These are phyloP conservation scores for Geosmithia flava DNA, from an alignment of 2,329 filamentous ascomycete species.

Conservation along the genomic window DNA sequence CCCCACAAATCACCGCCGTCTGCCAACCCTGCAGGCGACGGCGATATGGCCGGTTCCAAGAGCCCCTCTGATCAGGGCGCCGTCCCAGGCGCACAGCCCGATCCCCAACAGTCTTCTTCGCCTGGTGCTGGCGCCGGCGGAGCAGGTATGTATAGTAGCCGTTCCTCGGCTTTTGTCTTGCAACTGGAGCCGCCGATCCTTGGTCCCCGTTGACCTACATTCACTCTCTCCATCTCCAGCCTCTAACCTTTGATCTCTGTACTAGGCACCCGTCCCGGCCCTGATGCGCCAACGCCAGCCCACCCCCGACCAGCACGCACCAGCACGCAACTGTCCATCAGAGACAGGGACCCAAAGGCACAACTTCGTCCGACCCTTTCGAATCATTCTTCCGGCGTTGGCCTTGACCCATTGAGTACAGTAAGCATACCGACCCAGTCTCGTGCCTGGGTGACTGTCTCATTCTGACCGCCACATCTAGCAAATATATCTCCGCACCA, in stretches of 20 bases:
- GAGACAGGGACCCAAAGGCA: constrained; percentile 16
- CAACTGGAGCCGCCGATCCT: too few species aligned
- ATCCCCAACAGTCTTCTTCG: neutral
- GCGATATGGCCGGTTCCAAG: neutral
- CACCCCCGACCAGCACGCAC: constrained; percentile 32
- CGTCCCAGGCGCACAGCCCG: neutral
- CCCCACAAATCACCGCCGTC: constrained; percentile 11
- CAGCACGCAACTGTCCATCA: constrained; percentile 34
- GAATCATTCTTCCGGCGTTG: constrained; percentile 1
- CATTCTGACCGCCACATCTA: constrained; percentile 3
- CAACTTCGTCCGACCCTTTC: constrained; percentile 1
- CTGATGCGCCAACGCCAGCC: constrained; percentile 4
- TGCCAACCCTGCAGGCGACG: constrained; percentile 1
- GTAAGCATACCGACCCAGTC: constrained; percentile 8
- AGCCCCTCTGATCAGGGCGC: neutral
- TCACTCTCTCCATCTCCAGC: neutral
- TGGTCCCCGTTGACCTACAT: too few species aligned
- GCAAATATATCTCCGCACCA: constrained; percentile 27
- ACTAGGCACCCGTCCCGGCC: neutral
- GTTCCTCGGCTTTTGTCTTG: neutral
- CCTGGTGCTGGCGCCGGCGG: neutral
- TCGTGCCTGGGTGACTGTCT: neutral
- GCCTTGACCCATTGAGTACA: constrained; percentile 23
- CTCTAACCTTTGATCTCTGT: neutral
- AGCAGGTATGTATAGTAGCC: neutral